Percentiles rank a stretch among this genome's conserved stretches.
phyloP scores from a whole-genome alignment of 2,329 filamentous ascomycete species.

The Colletotrichum cereale region DNA sequence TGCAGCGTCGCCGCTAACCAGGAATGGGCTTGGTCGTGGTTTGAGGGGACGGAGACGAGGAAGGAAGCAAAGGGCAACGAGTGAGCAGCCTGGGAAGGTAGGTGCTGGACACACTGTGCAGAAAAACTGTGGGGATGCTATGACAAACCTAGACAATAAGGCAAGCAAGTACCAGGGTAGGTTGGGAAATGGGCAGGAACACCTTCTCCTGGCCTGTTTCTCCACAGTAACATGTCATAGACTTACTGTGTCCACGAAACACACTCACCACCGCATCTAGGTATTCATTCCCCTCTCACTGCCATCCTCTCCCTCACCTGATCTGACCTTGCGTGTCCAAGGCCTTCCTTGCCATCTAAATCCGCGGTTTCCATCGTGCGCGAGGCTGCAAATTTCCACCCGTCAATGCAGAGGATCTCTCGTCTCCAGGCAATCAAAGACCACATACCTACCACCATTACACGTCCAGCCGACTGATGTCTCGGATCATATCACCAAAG shows the following conservation, averaged over 20 bases:
- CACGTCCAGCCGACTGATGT: background rate
- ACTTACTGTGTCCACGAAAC: background rate
- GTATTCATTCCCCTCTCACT: background rate
- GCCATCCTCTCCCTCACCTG: background rate
- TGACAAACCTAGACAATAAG: constrained; percentile 9
- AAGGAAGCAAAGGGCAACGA: background rate
- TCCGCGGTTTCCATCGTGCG: constrained; percentile 3
- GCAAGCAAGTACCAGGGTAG: background rate
- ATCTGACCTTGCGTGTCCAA: background rate
- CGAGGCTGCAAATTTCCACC: constrained; percentile 31
- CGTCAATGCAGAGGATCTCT: constrained; percentile 29
- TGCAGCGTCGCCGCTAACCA: background rate
- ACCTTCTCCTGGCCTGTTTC: constrained; percentile 13
- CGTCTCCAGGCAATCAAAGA: background rate
- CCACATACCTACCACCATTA: background rate
- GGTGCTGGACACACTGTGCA: constrained; percentile 17
- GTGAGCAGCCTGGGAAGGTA: background rate
- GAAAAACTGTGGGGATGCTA: background rate
- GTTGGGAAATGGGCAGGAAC: constrained; percentile 1
- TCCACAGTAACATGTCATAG: constrained; percentile 1
- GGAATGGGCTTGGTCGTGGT: background rate
- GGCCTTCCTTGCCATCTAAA: background rate
- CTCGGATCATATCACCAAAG: background rate
- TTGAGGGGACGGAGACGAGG: background rate
- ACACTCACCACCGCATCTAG: background rate